Percentiles rank a stretch among this genome's conserved stretches.
These are phyloP conservation scores for Blastomyces gilchristii DNA, from an alignment of 2,329 filamentous ascomycete genomes.

Conservation along the genomic window DNA sequence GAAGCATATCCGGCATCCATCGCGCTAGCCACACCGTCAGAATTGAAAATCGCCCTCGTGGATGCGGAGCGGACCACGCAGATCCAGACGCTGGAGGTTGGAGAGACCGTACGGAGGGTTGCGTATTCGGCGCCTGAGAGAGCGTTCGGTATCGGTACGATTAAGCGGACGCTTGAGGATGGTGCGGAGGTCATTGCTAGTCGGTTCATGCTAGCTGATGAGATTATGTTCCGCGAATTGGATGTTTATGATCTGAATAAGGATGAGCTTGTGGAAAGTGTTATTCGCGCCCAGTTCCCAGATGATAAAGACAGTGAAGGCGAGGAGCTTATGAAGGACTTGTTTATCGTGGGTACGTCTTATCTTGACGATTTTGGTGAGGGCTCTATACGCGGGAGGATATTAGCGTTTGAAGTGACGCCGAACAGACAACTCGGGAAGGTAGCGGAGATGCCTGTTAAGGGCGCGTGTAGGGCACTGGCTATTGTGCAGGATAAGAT, in stretches of 20 bases:
- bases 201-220: conserved; percentile 81
- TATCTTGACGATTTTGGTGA: conserved; percentile 52
- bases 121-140: conserved; percentile 72
- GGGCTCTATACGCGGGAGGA: conserved; percentile 57
- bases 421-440: conserved; percentile 62
- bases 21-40: conserved; percentile 63
- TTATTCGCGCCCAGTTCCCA: conserved; percentile 64
- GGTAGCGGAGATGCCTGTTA: conserved; percentile 58
- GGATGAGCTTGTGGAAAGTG: conserved; percentile 72
- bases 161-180: conserved; percentile 59
- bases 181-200: conserved; percentile 68
- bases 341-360: conserved; percentile 86
- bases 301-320: conserved; percentile 48
- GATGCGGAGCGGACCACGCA: conserved; percentile 82
- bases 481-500: conserved; percentile 65
- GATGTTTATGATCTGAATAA: conserved; percentile 57
- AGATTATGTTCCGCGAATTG: conserved; percentile 72
- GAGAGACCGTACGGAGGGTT: conserved; percentile 74
- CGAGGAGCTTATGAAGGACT: conserved; percentile 46
- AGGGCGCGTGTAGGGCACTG: conserved; percentile 70
- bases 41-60: conserved; percentile 69
- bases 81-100: conserved; percentile 66
- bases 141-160: conserved; percentile 78
- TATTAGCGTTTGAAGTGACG: conserved; percentile 70
- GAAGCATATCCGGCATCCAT: conserved; percentile 72